Evolutionary conservation across 2,329 filamentous ascomycete genomes (phyloP).

Genomic region (Colletotrichum limetticola): DNA sequence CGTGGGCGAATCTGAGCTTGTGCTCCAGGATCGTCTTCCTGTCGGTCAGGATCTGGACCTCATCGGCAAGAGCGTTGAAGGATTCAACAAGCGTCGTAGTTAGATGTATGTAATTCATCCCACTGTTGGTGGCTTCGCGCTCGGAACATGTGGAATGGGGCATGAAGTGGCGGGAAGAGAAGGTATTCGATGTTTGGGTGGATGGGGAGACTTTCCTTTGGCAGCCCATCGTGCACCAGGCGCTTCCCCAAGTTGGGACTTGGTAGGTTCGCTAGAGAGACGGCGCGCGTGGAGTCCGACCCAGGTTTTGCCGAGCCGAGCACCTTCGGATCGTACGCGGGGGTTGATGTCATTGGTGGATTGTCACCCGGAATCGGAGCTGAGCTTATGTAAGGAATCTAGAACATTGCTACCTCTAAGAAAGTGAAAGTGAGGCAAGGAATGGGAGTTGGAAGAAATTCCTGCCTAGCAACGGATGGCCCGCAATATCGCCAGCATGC

Average conservation of each 20-base stretch:
- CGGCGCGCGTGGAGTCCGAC: constrained; percentile 27
- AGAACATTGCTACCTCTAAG: constrained; percentile 10
- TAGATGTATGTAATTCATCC: constrained; percentile 55
- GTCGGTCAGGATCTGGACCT: constrained; percentile 72
- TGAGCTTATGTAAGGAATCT: constrained; percentile 23
- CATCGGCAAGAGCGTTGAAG: constrained; percentile 72
- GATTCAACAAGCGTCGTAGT: constrained; percentile 71
- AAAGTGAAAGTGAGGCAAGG: not conserved
- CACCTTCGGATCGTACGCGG: constrained; percentile 13
- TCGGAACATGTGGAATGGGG: constrained; percentile 32
- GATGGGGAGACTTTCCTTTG: constrained; percentile 33
- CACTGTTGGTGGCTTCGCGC: constrained; percentile 39
- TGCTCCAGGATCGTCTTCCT: constrained; percentile 74
- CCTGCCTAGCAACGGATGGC: not conserved
- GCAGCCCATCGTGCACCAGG: constrained; percentile 28
- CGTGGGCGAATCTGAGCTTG: constrained; percentile 73
- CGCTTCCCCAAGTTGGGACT: constrained; percentile 23
- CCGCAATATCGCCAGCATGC: not conserved
- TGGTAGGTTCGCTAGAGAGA: constrained; percentile 2
- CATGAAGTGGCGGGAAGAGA: constrained; percentile 27
- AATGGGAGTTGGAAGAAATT: not conserved
- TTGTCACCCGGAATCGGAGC: constrained; percentile 11
- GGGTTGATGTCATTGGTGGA: constrained; percentile 32
- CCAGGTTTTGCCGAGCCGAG: constrained; percentile 34
- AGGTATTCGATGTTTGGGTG: constrained; percentile 24